These are phyloP conservation scores for Lumnitzera racemosa DNA, from an alignment of 345 rosid species.

Conservation along the genomic window DNA sequence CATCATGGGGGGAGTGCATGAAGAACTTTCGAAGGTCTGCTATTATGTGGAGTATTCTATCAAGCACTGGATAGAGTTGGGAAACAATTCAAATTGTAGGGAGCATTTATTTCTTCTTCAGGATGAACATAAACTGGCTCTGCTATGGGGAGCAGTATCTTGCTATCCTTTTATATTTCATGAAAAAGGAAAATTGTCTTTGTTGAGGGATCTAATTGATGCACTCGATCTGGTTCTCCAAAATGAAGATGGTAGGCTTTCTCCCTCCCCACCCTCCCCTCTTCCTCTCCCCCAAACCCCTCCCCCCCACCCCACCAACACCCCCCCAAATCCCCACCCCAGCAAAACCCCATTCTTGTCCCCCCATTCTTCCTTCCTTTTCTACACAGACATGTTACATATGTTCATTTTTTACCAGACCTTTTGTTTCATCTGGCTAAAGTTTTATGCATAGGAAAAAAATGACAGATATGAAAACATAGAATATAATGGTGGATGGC, in stretches of 20 bases:
- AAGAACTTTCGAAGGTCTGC: slow-evolving; percentile 31
- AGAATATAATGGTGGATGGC: too few species aligned
- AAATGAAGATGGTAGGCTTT: slow-evolving; percentile 39
- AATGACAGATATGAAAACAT: too few species aligned
- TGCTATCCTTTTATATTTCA: slow-evolving; percentile 50
- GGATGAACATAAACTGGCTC: slow-evolving; percentile 41
- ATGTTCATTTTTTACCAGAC: too few species aligned
- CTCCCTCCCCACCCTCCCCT: neutral
- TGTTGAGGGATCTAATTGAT: slow-evolving; percentile 44
- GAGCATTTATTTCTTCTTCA: slow-evolving; percentile 22
- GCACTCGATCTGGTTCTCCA: slow-evolving; percentile 40
- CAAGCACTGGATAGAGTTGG: slow-evolving; percentile 17
- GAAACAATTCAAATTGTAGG: slow-evolving; percentile 23
- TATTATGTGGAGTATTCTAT: slow-evolving; percentile 33
- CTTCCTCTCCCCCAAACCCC: too few species aligned
- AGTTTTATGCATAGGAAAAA: too few species aligned
- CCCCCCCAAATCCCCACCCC: too few species aligned
- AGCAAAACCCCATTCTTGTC: too few species aligned
- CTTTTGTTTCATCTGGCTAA: too few species aligned
- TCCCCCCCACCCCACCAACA: too few species aligned
- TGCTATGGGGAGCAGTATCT: slow-evolving; percentile 57
- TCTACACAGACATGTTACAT: neutral
- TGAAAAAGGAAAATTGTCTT: slow-evolving; percentile 28
- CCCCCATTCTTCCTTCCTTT: neutral
- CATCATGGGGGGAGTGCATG: slow-evolving; percentile 32